Conservation (phyloP, 306 rosid genomes). For the Geum urbanum region DNA sequence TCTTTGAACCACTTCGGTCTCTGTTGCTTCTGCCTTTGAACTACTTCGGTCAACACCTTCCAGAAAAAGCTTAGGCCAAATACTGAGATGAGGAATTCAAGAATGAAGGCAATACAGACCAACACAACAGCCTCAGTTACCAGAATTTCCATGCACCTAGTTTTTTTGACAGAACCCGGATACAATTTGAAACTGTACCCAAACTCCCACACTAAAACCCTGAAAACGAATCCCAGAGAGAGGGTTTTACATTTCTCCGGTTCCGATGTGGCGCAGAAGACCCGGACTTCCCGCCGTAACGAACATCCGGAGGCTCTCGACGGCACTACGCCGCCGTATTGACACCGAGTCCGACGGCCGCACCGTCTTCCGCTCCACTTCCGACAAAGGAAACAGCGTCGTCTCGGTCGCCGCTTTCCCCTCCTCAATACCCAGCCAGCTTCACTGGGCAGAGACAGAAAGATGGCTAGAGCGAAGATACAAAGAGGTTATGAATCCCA, state of each 20-base stretch:
- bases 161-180: too few species aligned
- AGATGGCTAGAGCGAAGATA: constrained; percentile 65
- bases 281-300: constrained; percentile 12
- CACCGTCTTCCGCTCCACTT: constrained; percentile 58
- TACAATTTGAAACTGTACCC: too few species aligned
- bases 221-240: too few species aligned
- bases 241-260: constrained; percentile 11
- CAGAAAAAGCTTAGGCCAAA: too few species aligned
- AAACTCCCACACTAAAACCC: constrained; percentile 30
- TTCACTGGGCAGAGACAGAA: constrained; percentile 56
- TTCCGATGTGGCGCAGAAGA: constrained; percentile 42
- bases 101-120: too few species aligned
- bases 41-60: too few species aligned
- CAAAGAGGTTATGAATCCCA: constrained; percentile 42
- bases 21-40: too few species aligned
- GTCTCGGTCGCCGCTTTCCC: constrained; percentile 72
- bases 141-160: too few species aligned
- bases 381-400: constrained; percentile 77
- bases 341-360: constrained; percentile 44
- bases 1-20: too few species aligned
- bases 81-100: too few species aligned
- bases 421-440: constrained; percentile 61
- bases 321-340: constrained; percentile 39
- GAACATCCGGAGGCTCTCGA: constrained; percentile 56
- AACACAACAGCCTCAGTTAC: too few species aligned